Evolutionary conservation across 495 filamentous ascomycete genomes (phyloP).

Genomic region (Aspergillus leporis): DNA sequence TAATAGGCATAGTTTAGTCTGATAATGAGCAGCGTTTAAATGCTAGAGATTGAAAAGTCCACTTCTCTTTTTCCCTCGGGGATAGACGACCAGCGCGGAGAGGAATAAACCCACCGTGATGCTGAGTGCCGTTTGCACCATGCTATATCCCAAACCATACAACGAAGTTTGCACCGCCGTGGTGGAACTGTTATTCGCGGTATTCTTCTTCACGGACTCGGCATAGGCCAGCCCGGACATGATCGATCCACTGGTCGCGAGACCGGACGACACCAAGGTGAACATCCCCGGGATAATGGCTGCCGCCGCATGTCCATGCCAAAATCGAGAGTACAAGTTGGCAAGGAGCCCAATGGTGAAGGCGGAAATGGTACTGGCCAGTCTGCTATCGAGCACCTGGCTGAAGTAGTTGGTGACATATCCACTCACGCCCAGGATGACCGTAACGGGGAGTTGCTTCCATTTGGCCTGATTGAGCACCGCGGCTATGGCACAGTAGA

Average conservation of each 20-base stretch:
- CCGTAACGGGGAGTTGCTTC: constrained; percentile 80
- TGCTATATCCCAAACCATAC: constrained; percentile 56
- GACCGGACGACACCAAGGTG: constrained; percentile 83
- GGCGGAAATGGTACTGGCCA: constrained; percentile 79
- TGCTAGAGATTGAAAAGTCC: constrained; percentile 77
- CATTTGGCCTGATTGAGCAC: constrained; percentile 84
- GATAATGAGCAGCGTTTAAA: background rate
- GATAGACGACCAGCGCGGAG: constrained; percentile 79
- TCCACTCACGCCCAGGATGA: constrained; percentile 73
- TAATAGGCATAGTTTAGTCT: background rate
- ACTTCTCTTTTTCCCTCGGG: constrained; percentile 75
- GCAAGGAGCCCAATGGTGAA: constrained; percentile 80
- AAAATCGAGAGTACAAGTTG: constrained; percentile 77
- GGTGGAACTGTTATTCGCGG: constrained; percentile 14
- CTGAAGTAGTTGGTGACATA: constrained; percentile 81
- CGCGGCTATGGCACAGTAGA: constrained; percentile 75
- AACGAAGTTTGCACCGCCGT: constrained; percentile 21
- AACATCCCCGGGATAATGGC: constrained; percentile 92
- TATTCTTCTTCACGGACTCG: constrained; percentile 63
- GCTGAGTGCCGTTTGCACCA: constrained; percentile 86
- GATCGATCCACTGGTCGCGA: constrained; percentile 77
- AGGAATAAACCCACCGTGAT: constrained; percentile 86
- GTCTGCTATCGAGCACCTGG: constrained; percentile 64
- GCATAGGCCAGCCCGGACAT: constrained; percentile 76
- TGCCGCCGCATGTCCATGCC: constrained; percentile 79